phyloP scores from a whole-genome alignment of 495 filamentous ascomycete species.

The Bacidia gigantensis region DNA sequence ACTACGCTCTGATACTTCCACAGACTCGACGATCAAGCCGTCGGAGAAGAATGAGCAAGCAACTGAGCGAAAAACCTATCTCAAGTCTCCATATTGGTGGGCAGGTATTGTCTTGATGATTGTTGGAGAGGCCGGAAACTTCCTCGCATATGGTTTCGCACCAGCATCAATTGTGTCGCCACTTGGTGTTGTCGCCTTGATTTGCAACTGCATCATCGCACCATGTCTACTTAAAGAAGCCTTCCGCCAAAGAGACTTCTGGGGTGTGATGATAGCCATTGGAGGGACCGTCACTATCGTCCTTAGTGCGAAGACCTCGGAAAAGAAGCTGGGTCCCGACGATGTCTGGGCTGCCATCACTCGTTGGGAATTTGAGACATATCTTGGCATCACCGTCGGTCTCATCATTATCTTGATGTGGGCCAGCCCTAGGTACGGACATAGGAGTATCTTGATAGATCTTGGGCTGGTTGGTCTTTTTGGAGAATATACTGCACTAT shows the following conservation, averaged over 20 bases:
- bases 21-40: slow-evolving; percentile 28
- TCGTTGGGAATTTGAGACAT: slow-evolving; percentile 80
- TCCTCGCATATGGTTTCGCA: slow-evolving; percentile 96
- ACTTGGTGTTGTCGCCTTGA: slow-evolving; percentile 81
- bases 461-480: slow-evolving; percentile 57
- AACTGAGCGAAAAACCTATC: slow-evolving; percentile 47
- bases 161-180: slow-evolving; percentile 97
- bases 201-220: slow-evolving; percentile 93
- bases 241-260: slow-evolving; percentile 72
- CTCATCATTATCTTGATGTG: slow-evolving; percentile 66
- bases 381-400: slow-evolving; percentile 58
- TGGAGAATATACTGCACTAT: slow-evolving; percentile 90
- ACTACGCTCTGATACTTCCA: slow-evolving; percentile 22
- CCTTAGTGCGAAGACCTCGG: slow-evolving; percentile 75
- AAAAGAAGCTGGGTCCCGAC: slow-evolving; percentile 80
- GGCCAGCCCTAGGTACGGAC: slow-evolving; percentile 69
- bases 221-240: slow-evolving; percentile 82
- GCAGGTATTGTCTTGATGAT: slow-evolving; percentile 78
- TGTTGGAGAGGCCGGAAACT: slow-evolving; percentile 89
- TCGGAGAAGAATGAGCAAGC: slow-evolving; percentile 20
- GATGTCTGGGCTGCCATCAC: slow-evolving; percentile 85
- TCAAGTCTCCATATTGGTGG: slow-evolving; percentile 94
- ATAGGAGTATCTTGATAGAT: slow-evolving; percentile 79
- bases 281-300: slow-evolving; percentile 86
- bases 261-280: slow-evolving; percentile 75